Conservation (phyloP, 768 basidiomycete species). For the Panaeolus papilionaceus region DNA sequence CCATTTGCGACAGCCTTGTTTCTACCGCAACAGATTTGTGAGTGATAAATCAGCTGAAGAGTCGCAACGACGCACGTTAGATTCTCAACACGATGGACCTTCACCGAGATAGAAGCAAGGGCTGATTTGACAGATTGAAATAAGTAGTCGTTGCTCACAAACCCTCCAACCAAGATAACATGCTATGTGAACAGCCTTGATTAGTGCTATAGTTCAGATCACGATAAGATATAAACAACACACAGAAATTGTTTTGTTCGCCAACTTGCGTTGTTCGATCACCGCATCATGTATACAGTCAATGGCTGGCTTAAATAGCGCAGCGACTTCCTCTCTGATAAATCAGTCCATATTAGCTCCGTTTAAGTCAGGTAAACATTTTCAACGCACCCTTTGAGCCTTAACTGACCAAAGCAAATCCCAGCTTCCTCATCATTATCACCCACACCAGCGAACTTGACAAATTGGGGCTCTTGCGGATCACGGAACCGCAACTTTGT, state of each 20-base stretch:
- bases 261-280: constrained; percentile 26
- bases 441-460: constrained; percentile 51
- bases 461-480: constrained; percentile 47
- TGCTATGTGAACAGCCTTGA: constrained; percentile 12
- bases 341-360: constrained; percentile 23
- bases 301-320: constrained; percentile 43
- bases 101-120: constrained; percentile 19
- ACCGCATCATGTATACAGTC: constrained; percentile 39
- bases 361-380: neutral
- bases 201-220: too few species aligned
- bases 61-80: neutral
- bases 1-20: constrained; percentile 45
- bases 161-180: constrained; percentile 29
- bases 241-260: constrained; percentile 36
- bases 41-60: neutral
- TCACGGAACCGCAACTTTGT: constrained; percentile 54
- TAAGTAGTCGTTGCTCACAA: constrained; percentile 27
- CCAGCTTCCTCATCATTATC: constrained; percentile 47
- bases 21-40: neutral
- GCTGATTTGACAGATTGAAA: constrained; percentile 16
- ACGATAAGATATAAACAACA: constrained; percentile 1
- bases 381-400: constrained; percentile 41
- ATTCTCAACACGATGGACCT: constrained; percentile 27
- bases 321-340: constrained; percentile 32
- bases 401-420: constrained; percentile 56